Evolutionary conservation across 2,329 filamentous ascomycete species (phyloP).

Genomic region (Aspergillus ustus): DNA sequence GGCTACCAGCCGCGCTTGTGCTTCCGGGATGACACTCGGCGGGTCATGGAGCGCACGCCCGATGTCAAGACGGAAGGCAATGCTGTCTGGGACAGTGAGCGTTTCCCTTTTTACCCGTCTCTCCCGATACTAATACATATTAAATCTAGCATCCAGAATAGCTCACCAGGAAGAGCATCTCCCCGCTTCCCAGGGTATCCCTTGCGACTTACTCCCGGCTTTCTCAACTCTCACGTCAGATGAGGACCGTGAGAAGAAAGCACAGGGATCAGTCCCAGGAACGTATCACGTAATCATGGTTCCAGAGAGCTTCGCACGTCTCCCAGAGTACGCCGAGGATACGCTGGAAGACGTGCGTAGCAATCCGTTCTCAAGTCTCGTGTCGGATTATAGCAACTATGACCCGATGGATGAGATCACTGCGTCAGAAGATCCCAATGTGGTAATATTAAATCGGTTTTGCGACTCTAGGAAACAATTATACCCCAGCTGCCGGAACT

Average conservation of each 20-base stretch:
- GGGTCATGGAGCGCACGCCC: constrained; percentile 56
- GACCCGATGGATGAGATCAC: constrained; percentile 29
- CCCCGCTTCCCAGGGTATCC: constrained; percentile 33
- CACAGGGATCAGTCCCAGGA: constrained; percentile 56
- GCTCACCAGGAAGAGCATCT: constrained; percentile 32
- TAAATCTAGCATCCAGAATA: constrained; percentile 32
- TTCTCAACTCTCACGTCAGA: constrained; percentile 60
- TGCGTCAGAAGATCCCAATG: constrained; percentile 50
- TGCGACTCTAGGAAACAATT: constrained; percentile 49
- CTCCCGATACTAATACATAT: constrained; percentile 19
- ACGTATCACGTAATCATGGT: constrained; percentile 62
- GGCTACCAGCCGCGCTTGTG: constrained; percentile 62
- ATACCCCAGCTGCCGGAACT: constrained; percentile 35
- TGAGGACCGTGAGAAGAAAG: constrained; percentile 63
- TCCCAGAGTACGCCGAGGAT: constrained; percentile 56
- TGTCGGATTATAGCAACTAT: constrained; percentile 34
- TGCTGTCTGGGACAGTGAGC: constrained; percentile 61
- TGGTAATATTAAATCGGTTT: constrained; percentile 56
- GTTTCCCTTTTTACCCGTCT: constrained; percentile 7
- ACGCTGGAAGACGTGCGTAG: constrained; percentile 23
- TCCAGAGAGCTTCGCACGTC: constrained; percentile 57
- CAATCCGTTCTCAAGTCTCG: constrained; percentile 29
- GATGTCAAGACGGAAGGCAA: constrained; percentile 58
- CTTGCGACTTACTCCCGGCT: constrained; percentile 56
- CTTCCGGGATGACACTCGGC: constrained; percentile 58